These are phyloP conservation scores for Sarocladium strictum DNA, from an alignment of 2,329 filamentous ascomycete species.

Conservation along the genomic window DNA sequence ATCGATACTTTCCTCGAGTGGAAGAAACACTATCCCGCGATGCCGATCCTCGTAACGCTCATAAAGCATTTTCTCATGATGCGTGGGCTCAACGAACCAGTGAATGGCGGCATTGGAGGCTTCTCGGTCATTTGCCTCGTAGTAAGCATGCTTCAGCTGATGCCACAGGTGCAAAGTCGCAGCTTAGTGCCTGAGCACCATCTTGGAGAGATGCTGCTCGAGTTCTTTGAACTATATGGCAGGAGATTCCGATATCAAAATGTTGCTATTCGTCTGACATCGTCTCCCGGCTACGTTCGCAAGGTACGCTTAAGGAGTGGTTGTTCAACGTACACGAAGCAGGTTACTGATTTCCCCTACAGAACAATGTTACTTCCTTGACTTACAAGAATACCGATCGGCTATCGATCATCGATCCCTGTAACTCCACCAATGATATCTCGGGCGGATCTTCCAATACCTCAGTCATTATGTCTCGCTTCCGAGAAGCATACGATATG, in stretches of 20 bases:
- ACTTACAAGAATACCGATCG: conserved; percentile 58
- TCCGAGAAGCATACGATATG: conserved; percentile 49
- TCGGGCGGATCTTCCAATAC: conserved; percentile 77
- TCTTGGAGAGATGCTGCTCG: conserved; percentile 74
- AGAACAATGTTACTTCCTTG: conserved; percentile 40
- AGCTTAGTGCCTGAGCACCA: conserved; percentile 57
- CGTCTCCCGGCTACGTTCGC: conserved; percentile 60
- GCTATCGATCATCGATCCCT: conserved; percentile 87
- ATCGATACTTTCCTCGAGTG: conserved; percentile 75
- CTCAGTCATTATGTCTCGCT: conserved; percentile 58
- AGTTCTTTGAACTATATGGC: conserved; percentile 88
- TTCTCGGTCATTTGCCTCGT: conserved; percentile 94
- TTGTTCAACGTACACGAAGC: no score
- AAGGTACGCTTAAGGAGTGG: no score
- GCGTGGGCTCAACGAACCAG: conserved; percentile 85
- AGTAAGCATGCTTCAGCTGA: conserved; percentile 77
- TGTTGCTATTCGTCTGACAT: conserved; percentile 70
- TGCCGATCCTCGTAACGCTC: conserved; percentile 79
- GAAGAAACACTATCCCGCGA: conserved; percentile 73
- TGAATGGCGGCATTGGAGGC: conserved; percentile 84
- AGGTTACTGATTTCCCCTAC: no score
- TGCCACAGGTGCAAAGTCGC: conserved; percentile 62
- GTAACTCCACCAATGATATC: conserved; percentile 80
- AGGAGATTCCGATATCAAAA: conserved; percentile 66
- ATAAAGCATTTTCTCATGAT: conserved; percentile 92